Evolutionary conservation across 1,139 yeast species (phyloP).

Genomic region (Hansenula sp.): DNA sequence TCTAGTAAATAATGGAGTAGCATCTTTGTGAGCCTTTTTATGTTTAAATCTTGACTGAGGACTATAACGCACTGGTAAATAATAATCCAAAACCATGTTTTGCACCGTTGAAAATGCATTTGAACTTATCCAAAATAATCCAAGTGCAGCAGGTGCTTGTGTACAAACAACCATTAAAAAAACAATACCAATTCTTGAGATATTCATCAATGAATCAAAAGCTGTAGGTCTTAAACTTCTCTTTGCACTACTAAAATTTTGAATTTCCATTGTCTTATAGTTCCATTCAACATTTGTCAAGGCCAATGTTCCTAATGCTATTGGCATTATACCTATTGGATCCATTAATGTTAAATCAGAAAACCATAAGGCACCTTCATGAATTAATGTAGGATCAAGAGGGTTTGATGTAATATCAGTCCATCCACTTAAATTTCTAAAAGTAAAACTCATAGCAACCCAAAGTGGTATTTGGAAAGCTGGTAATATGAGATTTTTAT

Average conservation of each 20-base stretch:
- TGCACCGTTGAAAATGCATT: slow-evolving; percentile 72
- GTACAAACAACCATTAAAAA: slow-evolving; percentile 80
- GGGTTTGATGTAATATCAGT: slow-evolving; percentile 41
- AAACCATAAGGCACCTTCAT: slow-evolving; percentile 59
- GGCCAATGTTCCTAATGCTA: slow-evolving; percentile 64
- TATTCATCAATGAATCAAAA: slow-evolving; percentile 54
- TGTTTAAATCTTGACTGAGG: slow-evolving; percentile 5
- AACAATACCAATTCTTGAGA: slow-evolving; percentile 71
- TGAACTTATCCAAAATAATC: slow-evolving; percentile 84
- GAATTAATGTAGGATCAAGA: slow-evolving; percentile 48
- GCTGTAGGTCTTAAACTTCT: slow-evolving; percentile 46
- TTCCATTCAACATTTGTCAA: slow-evolving; percentile 80
- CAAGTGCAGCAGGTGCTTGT: slow-evolving; percentile 81
- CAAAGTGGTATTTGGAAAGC: slow-evolving; percentile 85
- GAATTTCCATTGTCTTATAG: slow-evolving; percentile 45
- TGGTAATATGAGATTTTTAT: slow-evolving; percentile 77
- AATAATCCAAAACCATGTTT: slow-evolving; percentile 65
- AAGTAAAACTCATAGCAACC: slow-evolving; percentile 71
- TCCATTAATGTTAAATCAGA: slow-evolving; percentile 57
- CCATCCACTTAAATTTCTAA: slow-evolving; percentile 48
- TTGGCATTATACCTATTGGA: slow-evolving; percentile 62
- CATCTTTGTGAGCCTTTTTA: slow-evolving; percentile 7
- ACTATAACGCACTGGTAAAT: slow-evolving; percentile 22
- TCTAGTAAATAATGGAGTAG: slow-evolving; percentile 15
- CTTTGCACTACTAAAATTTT: slow-evolving; percentile 11